A percentile compares a stretch with the other conserved stretches of the same genome.
These are phyloP conservation scores for Fremontodendron californicum DNA, from an alignment of 345 rosid genomes.

Conservation along the genomic window DNA sequence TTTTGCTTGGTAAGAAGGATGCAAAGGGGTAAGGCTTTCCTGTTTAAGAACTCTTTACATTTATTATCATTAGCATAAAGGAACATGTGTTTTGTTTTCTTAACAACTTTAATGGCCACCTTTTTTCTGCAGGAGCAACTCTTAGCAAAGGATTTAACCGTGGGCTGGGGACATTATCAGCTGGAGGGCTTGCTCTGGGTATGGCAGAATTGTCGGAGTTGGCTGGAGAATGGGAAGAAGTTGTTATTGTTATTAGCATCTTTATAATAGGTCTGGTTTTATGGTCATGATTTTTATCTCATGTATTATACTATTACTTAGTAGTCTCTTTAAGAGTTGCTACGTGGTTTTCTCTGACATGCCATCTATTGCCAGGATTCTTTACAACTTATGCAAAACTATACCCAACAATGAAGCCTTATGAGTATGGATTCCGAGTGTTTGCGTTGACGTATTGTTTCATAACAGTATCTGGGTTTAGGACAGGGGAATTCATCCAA, in stretches of 20 bases:
- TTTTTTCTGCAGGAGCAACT: conserved; percentile 65
- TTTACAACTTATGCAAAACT: conserved; percentile 65
- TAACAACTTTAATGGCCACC: not conserved
- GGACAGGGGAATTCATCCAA: conserved; percentile 66
- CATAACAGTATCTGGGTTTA: conserved; percentile 74
- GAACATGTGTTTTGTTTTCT: not conserved
- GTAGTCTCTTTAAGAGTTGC: conserved; percentile 11
- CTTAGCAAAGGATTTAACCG: conserved; percentile 92
- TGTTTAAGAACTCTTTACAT: too few species aligned
- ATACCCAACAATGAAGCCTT: conserved; percentile 81
- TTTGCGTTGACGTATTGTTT: conserved; percentile 81
- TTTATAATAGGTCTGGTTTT: conserved; percentile 52
- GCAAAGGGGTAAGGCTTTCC: too few species aligned
- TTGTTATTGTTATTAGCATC: conserved; percentile 62
- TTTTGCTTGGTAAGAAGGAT: not conserved
- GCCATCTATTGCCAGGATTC: conserved; percentile 50
- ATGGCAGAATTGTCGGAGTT: conserved; percentile 72
- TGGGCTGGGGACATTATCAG: conserved; percentile 86
- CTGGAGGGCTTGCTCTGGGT: conserved; percentile 86
- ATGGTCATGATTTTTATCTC: not conserved
- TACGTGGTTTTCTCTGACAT: conserved; percentile 11
- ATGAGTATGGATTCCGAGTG: conserved; percentile 89
- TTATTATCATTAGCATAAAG: not conserved
- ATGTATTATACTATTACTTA: not conserved
- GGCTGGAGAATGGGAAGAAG: conserved; percentile 74